phyloP scores from a whole-genome alignment of 345 rosid genomes.

The Euclidium syriacum region DNA sequence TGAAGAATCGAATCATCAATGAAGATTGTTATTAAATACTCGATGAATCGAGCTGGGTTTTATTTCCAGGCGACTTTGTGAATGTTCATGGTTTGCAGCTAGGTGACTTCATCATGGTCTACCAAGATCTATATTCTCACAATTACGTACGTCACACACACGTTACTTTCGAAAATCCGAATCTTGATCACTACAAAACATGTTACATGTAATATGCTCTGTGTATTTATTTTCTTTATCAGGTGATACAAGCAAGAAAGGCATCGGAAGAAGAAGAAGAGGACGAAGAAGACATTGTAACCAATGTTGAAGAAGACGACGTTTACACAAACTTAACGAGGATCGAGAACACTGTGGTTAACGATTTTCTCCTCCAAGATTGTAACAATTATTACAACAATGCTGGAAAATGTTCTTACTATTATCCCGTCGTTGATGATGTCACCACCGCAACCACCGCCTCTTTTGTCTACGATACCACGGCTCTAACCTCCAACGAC shows the following conservation, averaged over 20 bases:
- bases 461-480: slow-evolving; percentile 82
- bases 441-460: slow-evolving; percentile 1
- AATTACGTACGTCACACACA: slow-evolving; percentile 50
- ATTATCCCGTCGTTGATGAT: slow-evolving; percentile 45
- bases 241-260: slow-evolving; percentile 90
- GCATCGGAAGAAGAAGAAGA: slow-evolving; percentile 42
- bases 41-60: background rate
- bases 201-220: background rate
- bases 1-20: background rate
- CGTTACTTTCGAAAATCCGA: background rate
- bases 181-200: background rate
- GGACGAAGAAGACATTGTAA: slow-evolving; percentile 24
- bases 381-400: slow-evolving; percentile 14
- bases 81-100: slow-evolving; percentile 64
- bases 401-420: slow-evolving; percentile 36
- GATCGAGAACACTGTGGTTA: slow-evolving; percentile 32
- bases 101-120: slow-evolving; percentile 82
- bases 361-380: slow-evolving; percentile 40
- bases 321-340: slow-evolving; percentile 49
- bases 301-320: slow-evolving; percentile 34
- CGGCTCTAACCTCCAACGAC: slow-evolving; percentile 54
- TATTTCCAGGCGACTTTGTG: slow-evolving; percentile 72
- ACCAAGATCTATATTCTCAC: slow-evolving; percentile 53
- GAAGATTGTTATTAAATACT: background rate
- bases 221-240: background rate